phyloP scores from a whole-genome alignment of 345 rosid species.

The Noccaea bulbosa region DNA sequence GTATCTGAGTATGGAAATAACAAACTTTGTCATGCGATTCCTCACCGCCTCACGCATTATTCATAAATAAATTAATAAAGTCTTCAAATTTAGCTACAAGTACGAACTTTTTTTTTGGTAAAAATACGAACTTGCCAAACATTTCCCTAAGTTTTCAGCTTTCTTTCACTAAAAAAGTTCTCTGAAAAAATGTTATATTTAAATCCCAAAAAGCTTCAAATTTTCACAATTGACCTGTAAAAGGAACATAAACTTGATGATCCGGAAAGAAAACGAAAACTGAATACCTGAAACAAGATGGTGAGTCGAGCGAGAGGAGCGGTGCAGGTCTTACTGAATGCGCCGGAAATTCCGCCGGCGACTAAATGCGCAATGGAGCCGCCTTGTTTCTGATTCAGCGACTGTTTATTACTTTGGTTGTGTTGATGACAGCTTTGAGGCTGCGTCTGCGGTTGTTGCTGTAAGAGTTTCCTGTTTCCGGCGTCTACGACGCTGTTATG shows the following conservation, averaged over 20 bases:
- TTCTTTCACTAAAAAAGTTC: background rate
- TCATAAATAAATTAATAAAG: background rate
- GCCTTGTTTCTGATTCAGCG: slow-evolving; percentile 49
- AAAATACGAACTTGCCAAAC: background rate
- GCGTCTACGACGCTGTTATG: slow-evolving; percentile 67
- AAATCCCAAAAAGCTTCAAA: background rate
- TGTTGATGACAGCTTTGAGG: slow-evolving; percentile 30
- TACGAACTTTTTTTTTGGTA: background rate
- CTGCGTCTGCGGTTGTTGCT: slow-evolving; percentile 48
- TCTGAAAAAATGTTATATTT: background rate
- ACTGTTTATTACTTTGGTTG: slow-evolving; percentile 34
- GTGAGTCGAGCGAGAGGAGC: slow-evolving; percentile 98
- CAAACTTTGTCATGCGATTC: slow-evolving; percentile 5
- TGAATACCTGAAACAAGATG: slow-evolving; percentile 77
- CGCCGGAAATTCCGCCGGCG: slow-evolving; percentile 97
- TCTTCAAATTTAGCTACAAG: slow-evolving; percentile 20
- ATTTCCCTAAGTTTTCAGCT: slow-evolving; percentile 11
- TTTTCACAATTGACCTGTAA: background rate
- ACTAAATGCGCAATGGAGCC: slow-evolving; percentile 67
- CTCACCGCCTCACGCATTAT: slow-evolving; percentile 5
- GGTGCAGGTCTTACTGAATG: slow-evolving; percentile 94
- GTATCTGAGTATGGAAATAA: slow-evolving; percentile 51
- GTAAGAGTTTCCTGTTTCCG: slow-evolving; percentile 61
- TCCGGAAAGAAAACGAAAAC: background rate
- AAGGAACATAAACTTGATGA: background rate